These are phyloP conservation scores for Wickerhamiella cacticola DNA, from an alignment of 805 yeast species.

Conservation along the genomic window DNA sequence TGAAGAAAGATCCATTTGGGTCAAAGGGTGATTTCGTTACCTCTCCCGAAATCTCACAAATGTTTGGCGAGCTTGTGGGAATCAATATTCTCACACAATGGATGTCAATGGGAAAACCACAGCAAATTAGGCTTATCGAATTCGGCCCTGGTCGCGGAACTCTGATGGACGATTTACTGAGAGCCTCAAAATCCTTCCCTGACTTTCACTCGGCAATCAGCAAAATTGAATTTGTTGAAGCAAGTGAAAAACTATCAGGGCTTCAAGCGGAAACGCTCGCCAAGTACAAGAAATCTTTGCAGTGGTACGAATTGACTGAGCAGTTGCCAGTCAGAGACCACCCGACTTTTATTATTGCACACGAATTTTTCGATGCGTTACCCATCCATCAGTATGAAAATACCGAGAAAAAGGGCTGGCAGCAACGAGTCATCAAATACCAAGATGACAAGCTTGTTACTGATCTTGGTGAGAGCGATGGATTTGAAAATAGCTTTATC, in stretches of 20 bases:
- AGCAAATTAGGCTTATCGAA: conserved; percentile 47
- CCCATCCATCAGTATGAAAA: conserved; percentile 58
- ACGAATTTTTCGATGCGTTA: conserved; percentile 78
- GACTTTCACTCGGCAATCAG: conserved; percentile 29
- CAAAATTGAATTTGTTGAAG: conserved; percentile 51
- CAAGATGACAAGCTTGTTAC: conserved; percentile 19
- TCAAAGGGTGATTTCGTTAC: conserved; percentile 65
- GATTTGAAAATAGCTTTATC: conserved; percentile 15
- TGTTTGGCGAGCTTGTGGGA: conserved; percentile 78
- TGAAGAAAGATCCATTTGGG: conserved; percentile 64
- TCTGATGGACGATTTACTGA: conserved; percentile 51
- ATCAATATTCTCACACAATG: conserved; percentile 48
- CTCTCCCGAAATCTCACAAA: conserved; percentile 76
- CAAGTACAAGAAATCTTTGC: conserved; percentile 41
- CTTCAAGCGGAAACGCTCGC: conserved; percentile 45
- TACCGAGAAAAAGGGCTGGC: conserved; percentile 54
- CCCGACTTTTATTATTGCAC: conserved; percentile 62
- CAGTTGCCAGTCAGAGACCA: conserved; percentile 27
- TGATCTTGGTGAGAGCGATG: conserved; percentile 12
- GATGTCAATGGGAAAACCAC: conserved; percentile 44
- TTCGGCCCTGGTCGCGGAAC: conserved; percentile 85
- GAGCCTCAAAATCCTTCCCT: conserved; percentile 25
- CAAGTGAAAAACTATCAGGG: conserved; percentile 49
- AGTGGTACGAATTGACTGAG: conserved; percentile 28
- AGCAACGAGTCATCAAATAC: conserved; percentile 60